These are phyloP conservation scores for Intubia oerlemansii DNA, from an alignment of 2,329 filamentous ascomycete species.

Conservation along the genomic window DNA sequence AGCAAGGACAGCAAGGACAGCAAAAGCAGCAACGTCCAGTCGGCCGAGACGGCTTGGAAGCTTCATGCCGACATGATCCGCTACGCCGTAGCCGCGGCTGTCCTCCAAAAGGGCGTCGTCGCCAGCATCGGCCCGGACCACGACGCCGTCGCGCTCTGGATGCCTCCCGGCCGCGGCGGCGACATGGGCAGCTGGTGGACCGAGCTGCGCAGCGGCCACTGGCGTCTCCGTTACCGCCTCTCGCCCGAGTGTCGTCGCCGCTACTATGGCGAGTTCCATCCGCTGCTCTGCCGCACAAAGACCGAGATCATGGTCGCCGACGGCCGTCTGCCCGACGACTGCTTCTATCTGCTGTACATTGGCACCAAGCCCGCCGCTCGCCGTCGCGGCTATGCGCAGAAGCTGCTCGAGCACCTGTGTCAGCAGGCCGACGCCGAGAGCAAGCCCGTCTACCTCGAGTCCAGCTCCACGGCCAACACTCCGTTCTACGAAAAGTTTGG, in stretches of 20 bases:
- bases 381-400: slow-evolving; percentile 50
- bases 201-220: slow-evolving; percentile 52
- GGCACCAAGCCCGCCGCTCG: slow-evolving; percentile 51
- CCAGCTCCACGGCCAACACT: slow-evolving; percentile 46
- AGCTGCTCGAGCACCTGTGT: slow-evolving; percentile 50
- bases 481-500: slow-evolving; percentile 56
- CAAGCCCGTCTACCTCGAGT: slow-evolving; percentile 57
- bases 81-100: slow-evolving; percentile 56
- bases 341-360: slow-evolving; percentile 70
- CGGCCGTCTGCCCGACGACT: slow-evolving; percentile 12
- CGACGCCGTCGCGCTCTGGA: slow-evolving; percentile 62
- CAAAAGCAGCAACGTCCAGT: slow-evolving; percentile 32
- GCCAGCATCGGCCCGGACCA: slow-evolving; percentile 56
- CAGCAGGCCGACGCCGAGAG: slow-evolving; percentile 45
- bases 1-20: no score
- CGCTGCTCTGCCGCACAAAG: slow-evolving; percentile 54
- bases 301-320: slow-evolving; percentile 42
- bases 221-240: slow-evolving; percentile 56
- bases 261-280: slow-evolving; percentile 59
- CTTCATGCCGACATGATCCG: slow-evolving; percentile 59
- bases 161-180: slow-evolving; percentile 52
- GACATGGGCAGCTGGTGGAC: slow-evolving; percentile 58
- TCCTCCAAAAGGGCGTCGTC: slow-evolving; percentile 52
- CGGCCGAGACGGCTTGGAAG: slow-evolving; percentile 49
- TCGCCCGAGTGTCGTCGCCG: slow-evolving; percentile 49